phyloP scores from a whole-genome alignment of 1,284 basidiomycete species.

The Acaromyces ingoldii region DNA sequence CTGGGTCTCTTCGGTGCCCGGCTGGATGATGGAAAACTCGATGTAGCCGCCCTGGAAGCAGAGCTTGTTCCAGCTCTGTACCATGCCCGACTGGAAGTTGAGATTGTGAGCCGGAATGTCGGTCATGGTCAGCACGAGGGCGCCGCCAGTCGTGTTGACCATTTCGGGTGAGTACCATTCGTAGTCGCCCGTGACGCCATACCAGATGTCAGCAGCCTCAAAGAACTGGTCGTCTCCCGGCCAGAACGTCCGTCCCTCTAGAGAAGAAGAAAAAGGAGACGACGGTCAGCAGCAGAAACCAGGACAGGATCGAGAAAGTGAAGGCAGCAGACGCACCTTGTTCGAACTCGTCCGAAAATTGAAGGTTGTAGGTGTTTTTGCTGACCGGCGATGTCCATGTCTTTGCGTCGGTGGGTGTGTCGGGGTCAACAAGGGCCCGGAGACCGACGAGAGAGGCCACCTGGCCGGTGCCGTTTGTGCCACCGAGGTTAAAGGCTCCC shows the following conservation, averaged over 20 bases:
- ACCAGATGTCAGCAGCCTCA: constrained; percentile 50
- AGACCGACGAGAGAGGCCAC: constrained; percentile 27
- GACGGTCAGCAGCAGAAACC: too few species aligned
- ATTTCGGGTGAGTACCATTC: constrained; percentile 53
- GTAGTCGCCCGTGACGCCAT: constrained; percentile 41
- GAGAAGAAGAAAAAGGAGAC: too few species aligned
- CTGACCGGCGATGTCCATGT: constrained; percentile 17
- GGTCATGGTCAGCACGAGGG: constrained; percentile 35
- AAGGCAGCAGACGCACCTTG: too few species aligned
- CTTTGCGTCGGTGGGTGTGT: constrained; percentile 25
- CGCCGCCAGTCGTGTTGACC: constrained; percentile 39
- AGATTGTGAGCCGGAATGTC: constrained; percentile 36
- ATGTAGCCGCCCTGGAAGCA: constrained; percentile 19
- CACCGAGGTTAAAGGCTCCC: constrained; percentile 62
- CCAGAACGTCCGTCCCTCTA: constrained; percentile 62
- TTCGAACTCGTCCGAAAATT: constrained; percentile 69
- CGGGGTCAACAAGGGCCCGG: constrained; percentile 27
- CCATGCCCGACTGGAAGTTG: constrained; percentile 49
- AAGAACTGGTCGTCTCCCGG: constrained; percentile 49
- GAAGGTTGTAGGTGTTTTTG: constrained; percentile 55
- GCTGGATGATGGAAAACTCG: constrained; percentile 17
- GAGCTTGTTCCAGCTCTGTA: constrained; percentile 51
- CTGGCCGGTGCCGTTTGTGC: constrained; percentile 53
- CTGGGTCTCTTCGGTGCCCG: constrained; percentile 7
- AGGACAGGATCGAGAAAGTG: too few species aligned